Evolutionary conservation across 192 early-diverging fungal genomes (phyloP).

Genomic region (Podila epicladia): DNA sequence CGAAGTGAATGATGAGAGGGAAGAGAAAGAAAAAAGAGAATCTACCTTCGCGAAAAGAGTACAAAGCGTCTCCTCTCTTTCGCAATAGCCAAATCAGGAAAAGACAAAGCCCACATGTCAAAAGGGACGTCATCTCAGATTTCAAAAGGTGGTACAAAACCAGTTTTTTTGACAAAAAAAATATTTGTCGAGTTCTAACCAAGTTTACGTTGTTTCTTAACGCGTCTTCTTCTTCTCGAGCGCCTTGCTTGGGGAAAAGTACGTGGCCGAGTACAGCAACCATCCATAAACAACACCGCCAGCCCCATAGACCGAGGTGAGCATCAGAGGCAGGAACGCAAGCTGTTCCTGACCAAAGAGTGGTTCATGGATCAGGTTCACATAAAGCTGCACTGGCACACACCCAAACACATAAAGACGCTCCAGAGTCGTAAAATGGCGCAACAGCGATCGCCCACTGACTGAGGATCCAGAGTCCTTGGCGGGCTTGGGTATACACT

Average conservation of each 20-base stretch:
- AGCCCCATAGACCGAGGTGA: conserved; percentile 80
- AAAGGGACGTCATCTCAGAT: no score
- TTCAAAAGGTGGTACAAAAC: no score
- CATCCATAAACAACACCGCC: conserved; percentile 80
- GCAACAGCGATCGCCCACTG: conserved; percentile 7
- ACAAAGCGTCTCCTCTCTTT: background rate
- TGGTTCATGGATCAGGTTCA: conserved; percentile 61
- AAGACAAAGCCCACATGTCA: background rate
- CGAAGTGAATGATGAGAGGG: no score
- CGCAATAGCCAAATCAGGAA: background rate
- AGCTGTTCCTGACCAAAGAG: conserved; percentile 61
- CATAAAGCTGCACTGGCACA: conserved; percentile 63
- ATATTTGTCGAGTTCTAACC: no score
- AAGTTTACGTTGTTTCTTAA: background rate
- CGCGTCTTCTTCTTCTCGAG: conserved; percentile 41
- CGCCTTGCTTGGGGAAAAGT: conserved; percentile 39
- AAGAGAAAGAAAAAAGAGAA: no score
- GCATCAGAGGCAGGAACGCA: conserved; percentile 85
- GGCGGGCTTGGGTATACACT: conserved; percentile 36
- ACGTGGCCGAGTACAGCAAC: conserved; percentile 56
- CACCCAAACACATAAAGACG: conserved; percentile 66
- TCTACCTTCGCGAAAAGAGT: no score
- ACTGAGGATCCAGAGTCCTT: conserved; percentile 6
- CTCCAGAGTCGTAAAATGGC: conserved; percentile 53
- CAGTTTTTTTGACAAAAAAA: no score